Percentiles rank a stretch among this genome's conserved stretches.
These are phyloP conservation scores for Cyclocybe cylindracea DNA, from an alignment of 768 basidiomycete genomes.

Conservation along the genomic window DNA sequence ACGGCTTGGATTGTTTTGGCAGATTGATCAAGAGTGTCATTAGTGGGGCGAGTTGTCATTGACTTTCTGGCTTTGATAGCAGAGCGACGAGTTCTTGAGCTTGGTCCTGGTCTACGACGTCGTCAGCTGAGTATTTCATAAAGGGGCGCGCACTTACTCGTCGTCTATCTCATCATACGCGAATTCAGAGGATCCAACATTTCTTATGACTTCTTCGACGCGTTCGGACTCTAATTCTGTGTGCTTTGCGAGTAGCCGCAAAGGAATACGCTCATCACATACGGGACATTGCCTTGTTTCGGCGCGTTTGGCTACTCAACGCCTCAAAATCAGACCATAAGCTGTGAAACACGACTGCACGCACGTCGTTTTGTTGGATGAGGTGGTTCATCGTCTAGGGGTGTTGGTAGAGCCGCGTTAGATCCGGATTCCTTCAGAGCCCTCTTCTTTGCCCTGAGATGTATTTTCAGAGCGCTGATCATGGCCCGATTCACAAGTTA, in stretches of 20 bases:
- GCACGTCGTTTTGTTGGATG: conserved; percentile 51
- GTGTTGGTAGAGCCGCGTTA: conserved; percentile 37
- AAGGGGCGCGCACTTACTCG: conserved; percentile 40
- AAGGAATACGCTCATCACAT: conserved; percentile 70
- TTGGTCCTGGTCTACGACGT: conserved; percentile 29
- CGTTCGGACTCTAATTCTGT: conserved; percentile 66
- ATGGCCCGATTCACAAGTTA: conserved; percentile 7
- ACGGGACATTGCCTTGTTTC: conserved; percentile 78
- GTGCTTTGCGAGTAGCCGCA: conserved; percentile 70
- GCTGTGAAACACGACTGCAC: conserved; percentile 17
- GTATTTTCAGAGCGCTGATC: not conserved
- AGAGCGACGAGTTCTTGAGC: conserved; percentile 38
- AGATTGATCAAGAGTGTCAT: conserved; percentile 38
- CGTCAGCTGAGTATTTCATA: not conserved
- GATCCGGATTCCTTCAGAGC: conserved; percentile 16
- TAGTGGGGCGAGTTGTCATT: conserved; percentile 23
- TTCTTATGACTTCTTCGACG: conserved; percentile 64
- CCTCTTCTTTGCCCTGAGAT: conserved; percentile 50
- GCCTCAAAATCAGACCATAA: conserved; percentile 4
- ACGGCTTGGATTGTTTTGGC: conserved; percentile 62
- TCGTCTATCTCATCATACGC: conserved; percentile 55
- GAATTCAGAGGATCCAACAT: conserved; percentile 62
- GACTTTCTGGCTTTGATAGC: conserved; percentile 42
- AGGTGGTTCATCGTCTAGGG: conserved; percentile 29
- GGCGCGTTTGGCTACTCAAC: conserved; percentile 60